Evolutionary conservation across 139 green algal species (phyloP), one percentile per base, ranked within the genome.

Genomic region (Micromonas pusilla): DNA sequence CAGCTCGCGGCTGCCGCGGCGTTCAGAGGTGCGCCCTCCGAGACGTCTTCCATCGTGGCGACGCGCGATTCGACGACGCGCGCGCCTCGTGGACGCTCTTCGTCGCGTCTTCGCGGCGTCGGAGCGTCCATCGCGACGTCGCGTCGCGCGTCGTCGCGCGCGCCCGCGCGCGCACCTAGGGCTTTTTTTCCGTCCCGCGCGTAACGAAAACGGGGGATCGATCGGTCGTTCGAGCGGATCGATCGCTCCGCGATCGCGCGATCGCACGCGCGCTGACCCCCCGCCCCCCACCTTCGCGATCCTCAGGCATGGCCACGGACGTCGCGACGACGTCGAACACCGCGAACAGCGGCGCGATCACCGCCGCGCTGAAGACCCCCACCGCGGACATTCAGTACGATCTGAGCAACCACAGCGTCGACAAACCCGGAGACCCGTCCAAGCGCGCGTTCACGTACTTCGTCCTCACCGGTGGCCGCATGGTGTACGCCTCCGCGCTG

Each of bases 391-490:
- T 93, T 73, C 73, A 66, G 81, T 89, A 53, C 73, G 81, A 31
- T 34, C 72, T 23, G 64, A 81, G 85, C 80, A 88, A 91, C 78
- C 91, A 97, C 82, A 83, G 90, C n/a, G 85, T 89, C 20, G 31
- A 87, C 6, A 89, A 90, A 39, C 66, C 70, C 13, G 92, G 93
- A 53, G 91, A 97, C 70, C 83, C 88, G 52, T 91, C 84, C 83
- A 95, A 96, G 86, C 81, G 91, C 0, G 92, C 95, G 2, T 97
- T 98, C 75, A 96, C 93, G 1, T 97, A 98, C 87, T 93, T 99
- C 80, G 93, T 99, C 38, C 89, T 96, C 53, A 98, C 93, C 23
- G 92, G 91, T 26, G 95, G 96, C 0, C 90, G 96, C n/a, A 98
- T 99, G 79, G 92, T 99, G 73, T 98, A 98, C 72, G 96, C 96